phyloP scores from a whole-genome alignment of 441 rosid genomes.

The Biscutella laevigata region DNA sequence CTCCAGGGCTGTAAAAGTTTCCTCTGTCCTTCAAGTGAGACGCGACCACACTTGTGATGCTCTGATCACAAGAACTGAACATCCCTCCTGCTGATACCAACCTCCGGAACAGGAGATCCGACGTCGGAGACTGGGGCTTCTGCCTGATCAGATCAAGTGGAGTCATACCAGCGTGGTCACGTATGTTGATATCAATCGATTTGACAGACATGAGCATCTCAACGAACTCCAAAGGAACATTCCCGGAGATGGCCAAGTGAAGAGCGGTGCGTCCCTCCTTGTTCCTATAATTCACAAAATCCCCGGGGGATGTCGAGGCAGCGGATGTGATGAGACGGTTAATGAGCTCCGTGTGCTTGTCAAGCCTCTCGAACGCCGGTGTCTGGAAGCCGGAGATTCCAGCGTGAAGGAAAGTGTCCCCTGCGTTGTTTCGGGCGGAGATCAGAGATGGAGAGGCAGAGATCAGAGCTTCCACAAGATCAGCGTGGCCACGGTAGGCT shows the following conservation, averaged over 20 bases:
- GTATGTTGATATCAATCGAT: constrained; percentile 54
- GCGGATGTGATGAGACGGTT: constrained; percentile 41
- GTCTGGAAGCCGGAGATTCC: constrained; percentile 73
- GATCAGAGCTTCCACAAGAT: constrained; percentile 56
- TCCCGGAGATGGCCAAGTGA: constrained; percentile 73
- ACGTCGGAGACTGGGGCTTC: constrained; percentile 62
- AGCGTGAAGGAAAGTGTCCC: constrained; percentile 75
- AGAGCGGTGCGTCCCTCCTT: constrained; percentile 74
- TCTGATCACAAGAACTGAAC: constrained; percentile 52
- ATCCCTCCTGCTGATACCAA: constrained; percentile 83
- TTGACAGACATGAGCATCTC: constrained; percentile 74
- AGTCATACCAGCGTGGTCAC: constrained; percentile 50
- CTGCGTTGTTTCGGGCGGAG: constrained; percentile 51
- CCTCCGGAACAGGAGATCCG: constrained; percentile 62
- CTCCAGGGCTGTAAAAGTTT: constrained; percentile 67
- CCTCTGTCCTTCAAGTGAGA: constrained; percentile 72
- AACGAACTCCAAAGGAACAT: constrained; percentile 61
- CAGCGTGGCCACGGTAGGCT: constrained; percentile 67
- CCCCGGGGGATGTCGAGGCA: constrained; percentile 15
- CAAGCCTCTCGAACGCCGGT: constrained; percentile 69
- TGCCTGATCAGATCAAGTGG: constrained; percentile 80
- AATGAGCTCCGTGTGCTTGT: constrained; percentile 73
- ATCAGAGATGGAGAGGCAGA: constrained; percentile 50
- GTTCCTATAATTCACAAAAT: constrained; percentile 52
- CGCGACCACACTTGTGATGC: constrained; percentile 64